Percentiles rank a stretch among this genome's conserved stretches.
Evolutionary conservation across 306 rosid species (phyloP).

Genomic region (Herpetospermum pedunculosum): DNA sequence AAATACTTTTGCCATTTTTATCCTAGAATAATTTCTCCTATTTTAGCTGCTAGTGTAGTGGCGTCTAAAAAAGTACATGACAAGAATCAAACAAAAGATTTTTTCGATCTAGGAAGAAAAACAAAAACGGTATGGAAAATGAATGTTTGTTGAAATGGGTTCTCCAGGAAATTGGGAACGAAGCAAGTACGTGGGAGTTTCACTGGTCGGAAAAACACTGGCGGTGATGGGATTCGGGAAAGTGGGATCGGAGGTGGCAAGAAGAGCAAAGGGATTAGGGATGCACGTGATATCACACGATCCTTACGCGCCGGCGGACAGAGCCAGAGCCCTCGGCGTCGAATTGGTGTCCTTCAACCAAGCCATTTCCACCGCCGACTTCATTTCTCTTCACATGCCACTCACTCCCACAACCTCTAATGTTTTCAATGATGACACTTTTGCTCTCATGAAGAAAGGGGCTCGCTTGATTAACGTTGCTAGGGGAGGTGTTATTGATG

Average conservation of each 20-base stretch:
- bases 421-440: conserved; percentile 57
- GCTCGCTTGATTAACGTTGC: conserved; percentile 75
- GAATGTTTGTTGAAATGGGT: neutral
- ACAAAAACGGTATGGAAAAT: neutral
- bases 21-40: too few relatives aligned
- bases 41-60: neutral
- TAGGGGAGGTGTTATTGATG: conserved; percentile 90
- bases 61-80: neutral
- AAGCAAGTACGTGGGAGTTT: conserved; percentile 86
- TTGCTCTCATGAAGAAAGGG: conserved; percentile 72
- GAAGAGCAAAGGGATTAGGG: conserved; percentile 83
- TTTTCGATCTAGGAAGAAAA: neutral
- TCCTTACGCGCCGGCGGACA: conserved; percentile 82
- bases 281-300: conserved; percentile 88
- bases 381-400: conserved; percentile 87
- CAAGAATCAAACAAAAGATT: neutral
- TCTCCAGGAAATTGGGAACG: conserved; percentile 74
- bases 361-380: conserved; percentile 63
- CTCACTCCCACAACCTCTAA: conserved; percentile 69
- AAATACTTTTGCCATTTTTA: too few relatives aligned
- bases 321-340: conserved; percentile 88
- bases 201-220: conserved; percentile 80
- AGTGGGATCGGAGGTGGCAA: conserved; percentile 88
- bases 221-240: conserved; percentile 89
- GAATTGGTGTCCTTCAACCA: conserved; percentile 73